Percentiles rank a stretch among this genome's conserved stretches.
Conservation (phyloP, 2,329 filamentous ascomycete genomes). For the Colletotrichum sp. region DNA sequence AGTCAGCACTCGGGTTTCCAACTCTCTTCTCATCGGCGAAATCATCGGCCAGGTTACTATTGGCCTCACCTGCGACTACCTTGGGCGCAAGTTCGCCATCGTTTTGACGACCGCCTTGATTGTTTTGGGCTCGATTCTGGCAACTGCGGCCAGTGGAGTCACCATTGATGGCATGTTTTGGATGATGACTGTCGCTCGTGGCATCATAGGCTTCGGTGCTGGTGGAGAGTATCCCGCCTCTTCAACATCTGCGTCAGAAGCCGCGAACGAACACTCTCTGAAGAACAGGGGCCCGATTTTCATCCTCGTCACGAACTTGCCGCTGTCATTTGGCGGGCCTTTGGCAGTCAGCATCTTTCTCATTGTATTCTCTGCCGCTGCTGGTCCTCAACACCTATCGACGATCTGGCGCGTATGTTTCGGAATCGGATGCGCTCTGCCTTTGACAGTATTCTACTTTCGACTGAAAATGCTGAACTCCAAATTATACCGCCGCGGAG, state of each 20-base stretch:
- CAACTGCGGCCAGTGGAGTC: slow-evolving; percentile 47
- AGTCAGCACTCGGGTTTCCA: slow-evolving; percentile 45
- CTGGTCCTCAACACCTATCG: slow-evolving; percentile 35
- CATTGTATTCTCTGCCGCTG: slow-evolving; percentile 44
- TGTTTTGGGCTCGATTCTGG: slow-evolving; percentile 50
- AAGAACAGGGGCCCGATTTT: slow-evolving; percentile 44
- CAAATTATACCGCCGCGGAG: slow-evolving; percentile 54
- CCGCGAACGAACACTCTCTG: slow-evolving; percentile 49
- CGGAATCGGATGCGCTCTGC: slow-evolving; percentile 52
- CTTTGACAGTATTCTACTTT: slow-evolving; percentile 60
- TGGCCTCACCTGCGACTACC: slow-evolving; percentile 50
- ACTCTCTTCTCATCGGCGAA: slow-evolving; percentile 44
- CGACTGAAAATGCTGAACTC: slow-evolving; percentile 58
- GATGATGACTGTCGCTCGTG: slow-evolving; percentile 55
- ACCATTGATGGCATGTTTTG: slow-evolving; percentile 56
- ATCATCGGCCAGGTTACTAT: slow-evolving; percentile 46
- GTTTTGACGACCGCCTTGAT: slow-evolving; percentile 51
- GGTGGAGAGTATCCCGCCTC: slow-evolving; percentile 52
- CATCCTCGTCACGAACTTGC: slow-evolving; percentile 49
- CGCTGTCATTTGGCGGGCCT: slow-evolving; percentile 34
- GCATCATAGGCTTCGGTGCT: slow-evolving; percentile 52
- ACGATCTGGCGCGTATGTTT: slow-evolving; percentile 55
- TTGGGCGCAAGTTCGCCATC: slow-evolving; percentile 53
- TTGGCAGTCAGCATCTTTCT: slow-evolving; percentile 49
- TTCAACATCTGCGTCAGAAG: slow-evolving; percentile 49